Evolutionary conservation across 768 basidiomycete species (phyloP).

Genomic region (Pleurotus platypus): DNA sequence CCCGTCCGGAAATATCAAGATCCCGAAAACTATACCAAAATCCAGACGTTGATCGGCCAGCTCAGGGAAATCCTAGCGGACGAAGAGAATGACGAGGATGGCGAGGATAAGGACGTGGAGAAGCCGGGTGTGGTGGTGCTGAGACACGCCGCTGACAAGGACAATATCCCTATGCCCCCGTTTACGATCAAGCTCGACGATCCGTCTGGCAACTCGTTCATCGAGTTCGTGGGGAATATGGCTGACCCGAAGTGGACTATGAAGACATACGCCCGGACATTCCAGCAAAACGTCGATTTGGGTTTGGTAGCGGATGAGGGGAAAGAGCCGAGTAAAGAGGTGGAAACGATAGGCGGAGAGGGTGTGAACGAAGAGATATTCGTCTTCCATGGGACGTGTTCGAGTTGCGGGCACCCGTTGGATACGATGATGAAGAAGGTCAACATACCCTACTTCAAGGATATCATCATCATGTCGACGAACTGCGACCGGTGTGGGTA

Average conservation of each 20-base stretch:
- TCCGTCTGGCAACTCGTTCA: slow-evolving; percentile 93
- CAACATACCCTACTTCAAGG: slow-evolving; percentile 97
- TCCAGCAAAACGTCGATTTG: slow-evolving; percentile 76
- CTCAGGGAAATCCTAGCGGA: slow-evolving; percentile 64
- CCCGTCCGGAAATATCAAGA: slow-evolving; percentile 80
- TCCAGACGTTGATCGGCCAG: slow-evolving; percentile 69
- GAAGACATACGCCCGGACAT: slow-evolving; percentile 73
- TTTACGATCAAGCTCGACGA: slow-evolving; percentile 90
- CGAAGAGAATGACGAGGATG: slow-evolving; percentile 45
- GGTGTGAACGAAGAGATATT: slow-evolving; percentile 81
- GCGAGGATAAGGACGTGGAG: slow-evolving; percentile 27
- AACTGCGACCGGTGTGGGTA: slow-evolving; percentile 96
- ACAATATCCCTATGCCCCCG: slow-evolving; percentile 52
- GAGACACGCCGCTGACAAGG: slow-evolving; percentile 31
- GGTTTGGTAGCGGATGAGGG: slow-evolving; percentile 54
- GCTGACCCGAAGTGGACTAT: slow-evolving; percentile 93
- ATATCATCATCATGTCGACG: slow-evolving; percentile 96
- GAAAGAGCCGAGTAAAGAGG: slow-evolving; percentile 13
- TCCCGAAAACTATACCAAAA: slow-evolving; percentile 64
- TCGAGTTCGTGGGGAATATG: slow-evolving; percentile 85
- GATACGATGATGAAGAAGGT: slow-evolving; percentile 96
- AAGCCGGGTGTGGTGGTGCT: slow-evolving; percentile 18
- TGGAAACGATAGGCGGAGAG: slow-evolving; percentile 15
- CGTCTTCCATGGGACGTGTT: slow-evolving; percentile 84
- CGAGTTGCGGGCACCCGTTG: slow-evolving; percentile 78